A percentile compares a stretch with the other conserved stretches of the same genome.
Conservation (phyloP, 257 asterid genomes). For the Handroanthus guayacan region DNA sequence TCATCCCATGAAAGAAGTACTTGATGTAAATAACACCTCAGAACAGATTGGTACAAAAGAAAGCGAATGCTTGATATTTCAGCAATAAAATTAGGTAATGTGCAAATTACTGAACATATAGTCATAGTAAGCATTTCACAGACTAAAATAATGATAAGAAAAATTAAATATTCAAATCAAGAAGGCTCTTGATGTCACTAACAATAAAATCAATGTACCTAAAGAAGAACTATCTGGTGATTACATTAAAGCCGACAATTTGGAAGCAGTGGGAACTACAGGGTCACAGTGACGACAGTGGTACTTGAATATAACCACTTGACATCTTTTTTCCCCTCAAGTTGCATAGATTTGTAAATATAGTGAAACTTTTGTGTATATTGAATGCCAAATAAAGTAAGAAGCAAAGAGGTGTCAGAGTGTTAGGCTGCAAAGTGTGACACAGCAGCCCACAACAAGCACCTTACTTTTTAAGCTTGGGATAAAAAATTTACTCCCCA, state of each 20-base stretch:
- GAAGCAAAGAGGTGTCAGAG: slow-evolving; percentile 10
- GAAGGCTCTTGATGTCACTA: too few relatives aligned
- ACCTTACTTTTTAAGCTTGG: neutral
- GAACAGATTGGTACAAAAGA: neutral
- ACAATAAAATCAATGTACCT: too few relatives aligned
- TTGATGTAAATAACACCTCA: neutral
- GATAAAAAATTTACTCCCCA: slow-evolving; percentile 3
- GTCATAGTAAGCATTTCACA: neutral
- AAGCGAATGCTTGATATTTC: neutral
- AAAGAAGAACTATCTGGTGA: neutral
- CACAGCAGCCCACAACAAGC: neutral
- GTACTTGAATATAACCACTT: neutral
- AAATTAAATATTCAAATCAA: too few relatives aligned
- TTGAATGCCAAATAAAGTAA: slow-evolving; percentile 15
- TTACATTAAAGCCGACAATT: neutral
- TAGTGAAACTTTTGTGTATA: neutral
- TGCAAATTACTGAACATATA: neutral
- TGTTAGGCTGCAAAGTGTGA: neutral
- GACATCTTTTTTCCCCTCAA: neutral
- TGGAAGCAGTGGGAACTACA: neutral
- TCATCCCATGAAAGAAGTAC: neutral
- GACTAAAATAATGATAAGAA: neutral
- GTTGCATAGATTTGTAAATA: neutral
- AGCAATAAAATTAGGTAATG: neutral
- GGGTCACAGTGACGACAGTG: neutral